Conservation (phyloP, 1,139 yeast genomes). For the Lodderomyces orthopsilosis region DNA sequence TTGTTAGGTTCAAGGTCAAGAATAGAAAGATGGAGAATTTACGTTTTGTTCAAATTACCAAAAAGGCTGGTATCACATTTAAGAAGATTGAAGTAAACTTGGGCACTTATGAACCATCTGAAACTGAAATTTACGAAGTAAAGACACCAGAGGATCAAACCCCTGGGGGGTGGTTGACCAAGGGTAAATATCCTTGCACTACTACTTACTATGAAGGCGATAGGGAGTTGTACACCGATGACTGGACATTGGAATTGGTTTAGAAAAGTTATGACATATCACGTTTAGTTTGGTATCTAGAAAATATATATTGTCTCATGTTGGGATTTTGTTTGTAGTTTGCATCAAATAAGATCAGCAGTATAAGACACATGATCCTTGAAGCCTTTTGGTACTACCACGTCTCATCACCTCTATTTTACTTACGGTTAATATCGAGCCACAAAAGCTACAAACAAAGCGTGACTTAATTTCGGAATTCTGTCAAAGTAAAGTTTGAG, state of each 20-base stretch:
- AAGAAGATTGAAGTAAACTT: slow-evolving; percentile 31
- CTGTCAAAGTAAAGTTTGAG: no score
- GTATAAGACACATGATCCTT: no score
- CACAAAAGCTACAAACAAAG: no score
- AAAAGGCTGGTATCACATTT: slow-evolving; percentile 38
- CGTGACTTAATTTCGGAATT: no score
- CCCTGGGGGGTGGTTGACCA: slow-evolving; percentile 42
- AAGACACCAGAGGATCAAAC: slow-evolving; percentile 37
- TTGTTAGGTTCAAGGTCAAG: slow-evolving; percentile 35
- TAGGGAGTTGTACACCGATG: slow-evolving; percentile 25
- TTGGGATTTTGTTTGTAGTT: no score
- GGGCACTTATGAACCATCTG: slow-evolving; percentile 33
- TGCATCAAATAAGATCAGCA: no score
- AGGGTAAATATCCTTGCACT: slow-evolving; percentile 35
- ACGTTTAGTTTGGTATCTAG: not conserved
- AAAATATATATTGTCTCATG: not conserved
- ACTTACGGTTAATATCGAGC: no score
- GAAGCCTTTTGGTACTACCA: no score
- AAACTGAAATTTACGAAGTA: slow-evolving; percentile 23
- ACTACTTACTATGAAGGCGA: slow-evolving; percentile 36
- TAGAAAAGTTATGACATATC: not conserved
- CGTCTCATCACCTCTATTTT: no score
- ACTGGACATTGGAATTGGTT: slow-evolving; percentile 27
- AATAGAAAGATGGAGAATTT: slow-evolving; percentile 31
- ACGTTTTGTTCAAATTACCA: slow-evolving; percentile 36